Base-by-base conservation (phyloP, 371 early-diverging fungal species). In the Paraphysoderma sedebokerense region DNA sequence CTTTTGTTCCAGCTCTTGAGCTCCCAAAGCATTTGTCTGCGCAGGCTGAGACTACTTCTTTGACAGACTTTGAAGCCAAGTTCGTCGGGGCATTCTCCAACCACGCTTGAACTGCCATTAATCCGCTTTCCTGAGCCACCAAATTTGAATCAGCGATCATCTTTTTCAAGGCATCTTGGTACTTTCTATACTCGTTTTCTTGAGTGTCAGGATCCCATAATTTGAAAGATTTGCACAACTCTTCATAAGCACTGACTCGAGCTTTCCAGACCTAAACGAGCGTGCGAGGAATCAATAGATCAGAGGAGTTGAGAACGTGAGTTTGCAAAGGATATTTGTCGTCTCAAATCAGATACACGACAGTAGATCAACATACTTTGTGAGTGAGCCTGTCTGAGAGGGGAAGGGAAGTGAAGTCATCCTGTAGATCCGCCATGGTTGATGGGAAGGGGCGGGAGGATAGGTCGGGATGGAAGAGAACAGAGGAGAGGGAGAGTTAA, bases 1-100 rank as follows among this genome's bases (percentile, higher is more conserved):
- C 60, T 46, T 81, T 81, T 22, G 89, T 87, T 13, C 81, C 81
- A 4, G 87, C 70, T 50, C 90, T 76, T 11, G 81, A 75, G 6
- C 88, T 76, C 15, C 81, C 79, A 8, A 97, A 59, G 44, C 89
- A 77, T 60, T 97, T 97, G 41, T 90, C 87, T 26, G 90, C 79
- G 23, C 91, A 56, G 12, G 81, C 72, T 13, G 85, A 78, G n/a
- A 85, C 68, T 4, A 93, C 63, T 12, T 68, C 65, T 38, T 70
- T 74, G 47, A 48, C 20, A 11, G 13, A 7, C 12, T 31, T 33
- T 31, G 19, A 27, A 31, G 26, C 33, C 17, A 48, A 67, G 58
- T 70, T 77, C 79, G 72, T 79, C 8, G 89, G 92, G 24, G 88
- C 84, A 57, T 81, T 77, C 54, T 77, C 73, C 30, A 90, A 73